Evolutionary conservation across 2,329 filamentous ascomycete genomes (phyloP).

Genomic region (Helminthosporium solani): DNA sequence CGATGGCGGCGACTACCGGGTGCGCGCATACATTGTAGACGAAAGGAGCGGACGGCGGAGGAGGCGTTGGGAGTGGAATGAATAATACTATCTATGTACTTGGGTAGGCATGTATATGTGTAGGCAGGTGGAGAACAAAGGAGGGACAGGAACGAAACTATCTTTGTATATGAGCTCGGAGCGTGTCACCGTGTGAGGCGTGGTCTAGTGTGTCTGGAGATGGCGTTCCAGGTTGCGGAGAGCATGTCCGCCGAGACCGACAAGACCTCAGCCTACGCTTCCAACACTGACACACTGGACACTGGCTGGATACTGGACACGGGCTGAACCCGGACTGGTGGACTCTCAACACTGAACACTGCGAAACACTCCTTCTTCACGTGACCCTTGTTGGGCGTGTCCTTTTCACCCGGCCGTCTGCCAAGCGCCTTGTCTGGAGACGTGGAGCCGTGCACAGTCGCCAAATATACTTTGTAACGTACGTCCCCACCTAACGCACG

Average conservation of each 20-base stretch:
- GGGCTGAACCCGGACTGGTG: too few species aligned
- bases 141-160: not conserved
- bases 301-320: too few species aligned
- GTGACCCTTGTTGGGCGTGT: too few species aligned
- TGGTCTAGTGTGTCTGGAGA: slow-evolving; percentile 8
- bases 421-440: not conserved
- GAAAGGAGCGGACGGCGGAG: slow-evolving; percentile 23
- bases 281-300: too few species aligned
- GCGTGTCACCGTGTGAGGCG: slow-evolving; percentile 1
- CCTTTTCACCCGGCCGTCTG: not conserved
- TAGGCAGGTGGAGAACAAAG: slow-evolving; percentile 1
- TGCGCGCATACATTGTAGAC: slow-evolving; percentile 30
- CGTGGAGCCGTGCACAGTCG: slow-evolving; percentile 1
- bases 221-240: slow-evolving; percentile 9
- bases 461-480: too few species aligned
- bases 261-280: too few species aligned
- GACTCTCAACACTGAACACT: slow-evolving; percentile 1
- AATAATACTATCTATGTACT: not conserved
- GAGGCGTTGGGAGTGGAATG: not conserved
- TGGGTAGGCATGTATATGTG: too few species aligned
- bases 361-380: slow-evolving; percentile 6
- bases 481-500: too few species aligned
- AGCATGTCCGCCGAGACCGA: slow-evolving; percentile 7
- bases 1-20: slow-evolving; percentile 19
- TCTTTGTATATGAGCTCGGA: not conserved